Percentiles rank a stretch among this genome's conserved stretches.
These are phyloP conservation scores for Acidiella bohemica DNA, from an alignment of 495 filamentous ascomycete species.

Conservation along the genomic window DNA sequence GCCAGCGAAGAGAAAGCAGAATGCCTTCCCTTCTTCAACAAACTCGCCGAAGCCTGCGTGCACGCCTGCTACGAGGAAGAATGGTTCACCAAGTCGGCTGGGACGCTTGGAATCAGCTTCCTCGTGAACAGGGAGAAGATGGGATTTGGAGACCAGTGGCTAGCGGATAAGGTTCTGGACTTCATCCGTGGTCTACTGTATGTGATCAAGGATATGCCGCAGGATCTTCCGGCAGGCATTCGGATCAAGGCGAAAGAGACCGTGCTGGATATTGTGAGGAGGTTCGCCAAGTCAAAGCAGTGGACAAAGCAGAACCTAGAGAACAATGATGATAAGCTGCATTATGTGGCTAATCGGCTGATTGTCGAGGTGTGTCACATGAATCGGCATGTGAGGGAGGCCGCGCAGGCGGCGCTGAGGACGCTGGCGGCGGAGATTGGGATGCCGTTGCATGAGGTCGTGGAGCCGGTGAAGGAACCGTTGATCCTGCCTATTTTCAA, in stretches of 20 bases:
- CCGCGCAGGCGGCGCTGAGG: slow-evolving; percentile 66
- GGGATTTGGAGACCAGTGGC: slow-evolving; percentile 71
- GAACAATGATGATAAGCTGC: slow-evolving; percentile 49
- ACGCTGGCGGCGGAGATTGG: slow-evolving; percentile 63
- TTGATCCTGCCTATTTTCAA: slow-evolving; percentile 78
- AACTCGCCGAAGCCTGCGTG: slow-evolving; percentile 67
- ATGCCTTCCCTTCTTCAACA: slow-evolving; percentile 65
- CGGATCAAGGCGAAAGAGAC: slow-evolving; percentile 68
- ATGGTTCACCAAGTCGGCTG: slow-evolving; percentile 93
- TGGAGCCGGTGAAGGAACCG: slow-evolving; percentile 75
- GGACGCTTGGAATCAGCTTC: slow-evolving; percentile 77
- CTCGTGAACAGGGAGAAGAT: slow-evolving; percentile 67
- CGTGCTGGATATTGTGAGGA: slow-evolving; percentile 53
- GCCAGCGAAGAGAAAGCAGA: slow-evolving; percentile 46
- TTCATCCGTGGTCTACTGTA: slow-evolving; percentile 79
- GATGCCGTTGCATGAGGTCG: slow-evolving; percentile 68
- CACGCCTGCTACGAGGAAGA: slow-evolving; percentile 94
- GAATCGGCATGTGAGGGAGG: slow-evolving; percentile 83
- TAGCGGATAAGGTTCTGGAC: slow-evolving; percentile 65
- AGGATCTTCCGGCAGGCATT: slow-evolving; percentile 79
- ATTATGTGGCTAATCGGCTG: slow-evolving; percentile 65
- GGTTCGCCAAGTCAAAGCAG: slow-evolving; percentile 42
- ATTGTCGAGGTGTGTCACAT: slow-evolving; percentile 81
- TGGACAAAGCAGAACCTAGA: slow-evolving; percentile 62
- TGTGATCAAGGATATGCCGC: slow-evolving; percentile 93